Percentiles rank a stretch among this genome's conserved stretches.
Conservation (phyloP, 495 filamentous ascomycete genomes). For the Penicillium odoratum region DNA sequence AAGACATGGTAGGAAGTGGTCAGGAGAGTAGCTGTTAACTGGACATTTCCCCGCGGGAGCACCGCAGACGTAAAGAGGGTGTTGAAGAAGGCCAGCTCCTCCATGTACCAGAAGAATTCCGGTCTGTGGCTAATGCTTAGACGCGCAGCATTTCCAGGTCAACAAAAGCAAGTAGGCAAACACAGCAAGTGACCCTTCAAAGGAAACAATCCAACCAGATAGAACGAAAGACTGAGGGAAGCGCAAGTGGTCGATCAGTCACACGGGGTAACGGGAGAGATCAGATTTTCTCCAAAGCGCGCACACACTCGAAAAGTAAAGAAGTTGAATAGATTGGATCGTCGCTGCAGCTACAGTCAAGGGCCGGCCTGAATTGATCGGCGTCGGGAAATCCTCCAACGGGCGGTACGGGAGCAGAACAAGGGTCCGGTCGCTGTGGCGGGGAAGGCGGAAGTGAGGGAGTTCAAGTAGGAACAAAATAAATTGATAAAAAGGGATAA, state of each 20-base stretch:
- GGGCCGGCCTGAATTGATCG: conserved; percentile 26
- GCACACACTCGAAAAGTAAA: conserved; percentile 1
- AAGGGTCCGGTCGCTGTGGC: conserved; percentile 15
- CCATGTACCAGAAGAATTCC: conserved; percentile 30
- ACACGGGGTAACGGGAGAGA: conserved; percentile 2
- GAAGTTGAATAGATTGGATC: conserved; percentile 25
- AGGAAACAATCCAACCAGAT: conserved; percentile 1
- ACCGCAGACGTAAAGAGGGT: conserved; percentile 25
- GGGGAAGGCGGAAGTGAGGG: conserved; percentile 18
- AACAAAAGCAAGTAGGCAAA: conserved; percentile 8
- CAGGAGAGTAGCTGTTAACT: conserved; percentile 16
- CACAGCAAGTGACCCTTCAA: neutral
- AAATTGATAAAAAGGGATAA: conserved; percentile 15
- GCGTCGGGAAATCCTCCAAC: conserved; percentile 14
- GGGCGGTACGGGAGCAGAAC: conserved; percentile 15
- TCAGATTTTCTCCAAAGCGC: neutral
- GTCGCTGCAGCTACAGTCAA: conserved; percentile 19
- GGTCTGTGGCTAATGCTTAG: conserved; percentile 22
- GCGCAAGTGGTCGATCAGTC: conserved; percentile 7
- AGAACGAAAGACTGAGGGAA: neutral
- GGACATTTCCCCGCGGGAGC: conserved; percentile 34
- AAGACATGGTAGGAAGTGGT: conserved; percentile 35
- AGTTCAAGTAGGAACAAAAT: conserved; percentile 9
- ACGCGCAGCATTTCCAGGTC: conserved; percentile 25
- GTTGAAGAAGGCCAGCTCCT: conserved; percentile 46